Base-by-base conservation (phyloP, 352 stramenopile genomes). In the Thraustochytrium sp. region DNA sequence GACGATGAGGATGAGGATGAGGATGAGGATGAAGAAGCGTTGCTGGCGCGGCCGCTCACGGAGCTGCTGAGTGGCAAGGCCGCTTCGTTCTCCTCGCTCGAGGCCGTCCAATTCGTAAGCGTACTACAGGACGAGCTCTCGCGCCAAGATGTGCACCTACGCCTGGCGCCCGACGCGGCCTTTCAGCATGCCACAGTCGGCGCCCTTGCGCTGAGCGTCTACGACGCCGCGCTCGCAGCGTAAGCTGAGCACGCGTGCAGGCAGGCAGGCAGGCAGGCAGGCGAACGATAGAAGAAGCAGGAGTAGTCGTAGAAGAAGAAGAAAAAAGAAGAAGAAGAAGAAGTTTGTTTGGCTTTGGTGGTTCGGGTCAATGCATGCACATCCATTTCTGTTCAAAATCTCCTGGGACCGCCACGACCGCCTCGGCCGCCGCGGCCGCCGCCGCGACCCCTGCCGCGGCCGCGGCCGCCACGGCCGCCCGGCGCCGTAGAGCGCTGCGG, bases 381-480 rank as follows among this genome's bases (percentile, higher is more conserved):
- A 36, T 38, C 31, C 31, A 11, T 5, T 3, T 18, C 16, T 37
- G 11, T 26, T 23, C 76, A 80, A 34, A 80, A 80, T n/a, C 68
- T 21, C 37, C 68, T 46, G 26, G 68, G 68, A 16, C 68, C 68
- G 62, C 37, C 62, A 21, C 82, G 76, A 23, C 78, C 26, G n/a
- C 82, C 82, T 16, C 82, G 68, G 29, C 65, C 65, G 5, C 63
- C 31, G 73, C 59, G n/a, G 31, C 85, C 85, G n/a, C 80, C 42
- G 16, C 84, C 64, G 40, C 87, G 86, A 36, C 93, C 89, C 2
- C 93, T 90, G 84, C 92, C 89, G 18, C 93, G 92, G 44, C 91
- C 86, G 31, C 90, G 92, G 82, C 94, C 89, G 37, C 88, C 87
- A 31, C 87, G 40, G 3, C 85, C 85, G 38, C 86, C 84, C 9